phyloP scores from a whole-genome alignment of 2,329 filamentous ascomycete genomes.

The Pseudogymnoascus sp. region DNA sequence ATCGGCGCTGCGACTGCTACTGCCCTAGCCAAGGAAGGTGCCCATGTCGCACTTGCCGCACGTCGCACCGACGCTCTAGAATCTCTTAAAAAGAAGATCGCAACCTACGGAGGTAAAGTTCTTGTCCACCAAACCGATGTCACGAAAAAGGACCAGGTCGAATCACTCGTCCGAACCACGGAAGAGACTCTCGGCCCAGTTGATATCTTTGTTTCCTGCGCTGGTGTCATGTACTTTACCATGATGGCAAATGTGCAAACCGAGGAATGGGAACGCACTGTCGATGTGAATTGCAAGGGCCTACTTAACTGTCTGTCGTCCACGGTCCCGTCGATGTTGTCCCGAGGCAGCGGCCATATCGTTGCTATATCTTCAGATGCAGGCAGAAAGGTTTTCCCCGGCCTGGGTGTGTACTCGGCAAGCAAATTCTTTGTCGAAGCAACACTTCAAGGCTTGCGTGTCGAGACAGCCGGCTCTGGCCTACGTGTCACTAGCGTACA shows the following conservation, averaged over 20 bases:
- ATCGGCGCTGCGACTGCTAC: constrained; percentile 67
- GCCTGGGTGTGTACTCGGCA: constrained; percentile 71
- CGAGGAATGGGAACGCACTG: constrained; percentile 72
- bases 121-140: constrained; percentile 65
- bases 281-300: constrained; percentile 82
- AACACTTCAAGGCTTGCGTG: constrained; percentile 62
- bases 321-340: constrained; percentile 62
- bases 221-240: constrained; percentile 82
- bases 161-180: constrained; percentile 52
- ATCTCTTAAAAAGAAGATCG: constrained; percentile 52
- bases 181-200: constrained; percentile 57
- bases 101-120: constrained; percentile 51
- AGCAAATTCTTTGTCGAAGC: constrained; percentile 82
- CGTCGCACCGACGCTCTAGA: constrained; percentile 62
- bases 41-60: constrained; percentile 62
- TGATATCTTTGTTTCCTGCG: constrained; percentile 72
- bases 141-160: constrained; percentile 56
- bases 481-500: constrained; percentile 66
- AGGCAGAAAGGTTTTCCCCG: constrained; percentile 72
- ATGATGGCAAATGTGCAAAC: constrained; percentile 70
- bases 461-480: constrained; percentile 68
- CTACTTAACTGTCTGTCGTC: constrained; percentile 63
- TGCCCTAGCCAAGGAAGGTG: constrained; percentile 61
- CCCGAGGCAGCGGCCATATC: constrained; percentile 60
- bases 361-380: constrained; percentile 77